These are phyloP conservation scores for Citrus unshiu DNA, from an alignment of 345 rosid species.

Conservation along the genomic window DNA sequence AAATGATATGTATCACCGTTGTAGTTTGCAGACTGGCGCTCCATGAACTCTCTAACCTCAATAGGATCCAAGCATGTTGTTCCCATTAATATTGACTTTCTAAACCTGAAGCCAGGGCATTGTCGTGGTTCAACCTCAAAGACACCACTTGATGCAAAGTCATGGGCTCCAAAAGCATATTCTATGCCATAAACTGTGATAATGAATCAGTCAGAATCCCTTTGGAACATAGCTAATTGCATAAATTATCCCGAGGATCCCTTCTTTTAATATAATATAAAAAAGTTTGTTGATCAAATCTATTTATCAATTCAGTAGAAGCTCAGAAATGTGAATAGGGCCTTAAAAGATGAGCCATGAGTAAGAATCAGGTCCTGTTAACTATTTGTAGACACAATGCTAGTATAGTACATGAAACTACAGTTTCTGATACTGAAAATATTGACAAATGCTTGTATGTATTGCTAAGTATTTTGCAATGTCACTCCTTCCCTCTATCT, in stretches of 20 bases:
- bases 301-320: neutral
- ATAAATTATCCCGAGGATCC: neutral
- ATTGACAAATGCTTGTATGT: neutral
- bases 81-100: constrained; percentile 64
- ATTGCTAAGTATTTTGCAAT: neutral
- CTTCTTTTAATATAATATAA: neutral
- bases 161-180: constrained; percentile 74
- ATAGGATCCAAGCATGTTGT: constrained; percentile 61
- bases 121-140: constrained; percentile 69
- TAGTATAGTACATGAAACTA: neutral
- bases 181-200: constrained; percentile 59
- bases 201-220: constrained; percentile 17
- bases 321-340: neutral
- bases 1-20: constrained; percentile 59
- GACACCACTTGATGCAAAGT: constrained; percentile 58
- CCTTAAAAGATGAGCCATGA: neutral
- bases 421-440: neutral
- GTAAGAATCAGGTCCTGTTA: neutral
- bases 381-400: neutral
- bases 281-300: neutral
- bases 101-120: constrained; percentile 72
- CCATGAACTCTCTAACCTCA: constrained; percentile 58
- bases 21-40: constrained; percentile 45
- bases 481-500: neutral
- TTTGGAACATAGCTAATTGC: neutral